Evolutionary conservation across 768 basidiomycete species (phyloP), one percentile per base, ranked within the genome.

Genomic region (Leccinellum albellum): DNA sequence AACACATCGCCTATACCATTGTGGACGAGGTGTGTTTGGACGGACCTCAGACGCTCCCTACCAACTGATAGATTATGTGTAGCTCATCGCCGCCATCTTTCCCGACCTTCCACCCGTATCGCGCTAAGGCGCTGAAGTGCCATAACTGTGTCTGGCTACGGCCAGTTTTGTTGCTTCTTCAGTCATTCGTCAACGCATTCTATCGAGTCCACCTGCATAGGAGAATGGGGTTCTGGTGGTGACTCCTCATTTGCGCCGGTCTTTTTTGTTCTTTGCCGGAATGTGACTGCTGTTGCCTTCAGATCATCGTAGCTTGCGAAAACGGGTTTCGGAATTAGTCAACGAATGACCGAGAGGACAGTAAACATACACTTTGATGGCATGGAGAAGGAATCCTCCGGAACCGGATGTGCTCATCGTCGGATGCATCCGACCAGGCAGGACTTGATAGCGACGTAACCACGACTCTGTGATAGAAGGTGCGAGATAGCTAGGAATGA

Each of bases 371-470:
- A 98, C 84, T 82, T 91, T 92, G n/a, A 85, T 87, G 17, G 86
- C 82, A 66, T 90, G 86, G 29, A 98, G 78, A 45, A 98, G 73
- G 73, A 85, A 97, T 0, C 97, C 96, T 14, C 94, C 95, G 1
- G 88, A 86, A 12, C 91, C 92, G 21, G 91, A 88, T 57, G 86
- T 90, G 55, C 79, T 87, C 97, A 99, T 98, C 61, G 83, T 85
- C 4, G 97, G 97, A 75, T 99, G 97, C 40, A 92, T 96, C 33
- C 97, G 82, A 23, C 97, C 96, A 23, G 97, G 97, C n/a, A 99
- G 78, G 15, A 94, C 87, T 76, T 98, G 96, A 75, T 98, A 99
- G 60, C 84, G 82, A 28, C 96, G 84, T 42, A 92, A 72, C 88
- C 91, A 98, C 12, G 84, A 78, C 72, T 98, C 96, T 3, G 90